Conservation (phyloP, 2,329 filamentous ascomycete genomes). For the Elsinoe ampelina region DNA sequence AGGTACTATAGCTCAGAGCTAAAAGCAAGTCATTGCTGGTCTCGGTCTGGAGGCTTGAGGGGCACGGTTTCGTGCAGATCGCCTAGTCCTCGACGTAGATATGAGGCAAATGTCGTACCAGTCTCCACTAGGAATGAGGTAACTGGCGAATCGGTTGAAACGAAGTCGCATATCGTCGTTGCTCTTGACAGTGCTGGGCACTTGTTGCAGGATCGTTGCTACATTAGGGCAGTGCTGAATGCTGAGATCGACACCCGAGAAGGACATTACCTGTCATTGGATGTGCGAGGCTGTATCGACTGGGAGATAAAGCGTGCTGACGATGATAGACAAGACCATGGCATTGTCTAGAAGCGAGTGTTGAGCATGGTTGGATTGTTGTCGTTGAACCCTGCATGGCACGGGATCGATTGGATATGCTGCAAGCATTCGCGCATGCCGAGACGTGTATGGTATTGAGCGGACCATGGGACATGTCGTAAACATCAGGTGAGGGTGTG, state of each 20-base stretch:
- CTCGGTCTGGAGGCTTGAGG: background rate
- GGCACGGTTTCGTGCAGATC: constrained; percentile 2
- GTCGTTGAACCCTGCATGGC: background rate
- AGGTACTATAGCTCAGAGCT: background rate
- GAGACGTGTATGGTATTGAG: background rate
- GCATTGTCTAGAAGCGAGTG: constrained; percentile 23
- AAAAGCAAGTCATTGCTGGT: background rate
- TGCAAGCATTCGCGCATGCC: background rate
- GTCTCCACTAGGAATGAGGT: constrained; percentile 18
- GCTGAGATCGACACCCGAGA: background rate
- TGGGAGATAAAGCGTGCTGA: constrained; percentile 8
- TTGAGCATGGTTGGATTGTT: constrained; percentile 15
- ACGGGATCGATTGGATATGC: constrained; percentile 1
- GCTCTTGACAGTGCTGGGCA: background rate
- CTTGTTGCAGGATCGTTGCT: background rate
- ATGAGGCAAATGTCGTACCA: background rate
- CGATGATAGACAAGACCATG: constrained; percentile 13
- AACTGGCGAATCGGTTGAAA: constrained; percentile 15
- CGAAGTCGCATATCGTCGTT: background rate
- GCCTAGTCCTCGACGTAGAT: background rate
- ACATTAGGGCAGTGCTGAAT: background rate
- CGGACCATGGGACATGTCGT: background rate
- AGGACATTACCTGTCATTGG: background rate
- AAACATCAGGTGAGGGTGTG: background rate
- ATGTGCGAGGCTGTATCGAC: background rate